These are phyloP conservation scores for Russula earlei DNA, from an alignment of 768 basidiomycete genomes.

Conservation along the genomic window DNA sequence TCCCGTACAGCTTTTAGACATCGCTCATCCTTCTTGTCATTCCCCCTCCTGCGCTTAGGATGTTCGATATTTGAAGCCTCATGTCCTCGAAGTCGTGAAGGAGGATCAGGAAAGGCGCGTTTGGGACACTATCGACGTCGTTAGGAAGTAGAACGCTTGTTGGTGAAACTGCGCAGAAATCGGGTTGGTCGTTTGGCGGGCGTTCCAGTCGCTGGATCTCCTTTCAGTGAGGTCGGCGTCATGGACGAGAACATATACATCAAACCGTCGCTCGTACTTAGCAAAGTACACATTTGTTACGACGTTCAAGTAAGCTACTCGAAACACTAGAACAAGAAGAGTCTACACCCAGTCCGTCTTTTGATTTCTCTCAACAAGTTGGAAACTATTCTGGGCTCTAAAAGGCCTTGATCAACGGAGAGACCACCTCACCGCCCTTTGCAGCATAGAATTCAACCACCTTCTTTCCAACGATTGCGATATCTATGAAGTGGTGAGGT, in stretches of 20 bases:
- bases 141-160: conserved; percentile 36
- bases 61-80: conserved; percentile 75
- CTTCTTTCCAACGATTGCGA: conserved; percentile 77
- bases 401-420: conserved; percentile 71
- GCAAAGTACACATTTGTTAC: neutral
- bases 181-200: neutral
- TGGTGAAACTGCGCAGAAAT: neutral
- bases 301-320: neutral
- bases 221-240: too few species aligned
- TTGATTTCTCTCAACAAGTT: neutral
- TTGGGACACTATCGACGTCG: conserved; percentile 75
- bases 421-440: conserved; percentile 58
- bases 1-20: neutral
- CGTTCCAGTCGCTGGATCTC: neutral
- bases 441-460: conserved; percentile 81
- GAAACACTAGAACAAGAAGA: neutral
- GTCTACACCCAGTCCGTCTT: neutral
- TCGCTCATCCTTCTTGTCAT: neutral
- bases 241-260: too few species aligned
- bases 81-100: conserved; percentile 58
- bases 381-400: conserved; percentile 21
- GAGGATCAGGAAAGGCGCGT: conserved; percentile 69
- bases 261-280: neutral
- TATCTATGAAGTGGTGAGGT: conserved; percentile 35
- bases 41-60: conserved; percentile 46